Evolutionary conservation across 2,329 filamentous ascomycete genomes (phyloP), one percentile per base, ranked within the genome.

Genomic region (Talaromyces sp.): DNA sequence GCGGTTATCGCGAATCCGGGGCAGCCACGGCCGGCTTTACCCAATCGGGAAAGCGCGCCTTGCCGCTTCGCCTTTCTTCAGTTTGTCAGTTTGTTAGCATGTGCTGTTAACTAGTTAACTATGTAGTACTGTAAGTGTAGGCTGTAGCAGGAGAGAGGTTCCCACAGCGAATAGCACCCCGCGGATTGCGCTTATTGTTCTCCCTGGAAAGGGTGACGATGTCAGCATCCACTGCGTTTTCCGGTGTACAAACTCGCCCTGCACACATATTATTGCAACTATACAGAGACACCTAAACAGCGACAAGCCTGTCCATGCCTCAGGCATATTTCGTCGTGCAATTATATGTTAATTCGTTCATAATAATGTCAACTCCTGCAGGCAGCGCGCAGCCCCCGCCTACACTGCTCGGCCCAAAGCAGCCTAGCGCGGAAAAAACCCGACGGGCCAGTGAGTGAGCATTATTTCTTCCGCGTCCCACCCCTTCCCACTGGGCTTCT

Each of bases 401-500:
- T 17, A 47, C 19, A 47, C 3, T 22, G 22, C 19, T 11, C 25
- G 25, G 25, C 52, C 60, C 60, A 32, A 62, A 42, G 5, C 1
- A 28, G 60, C 7, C 60, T 62, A 62, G 60, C 57, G 52, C 52
- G 11, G 36, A 55, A 58, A 62, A 59, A 62, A 59, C 19, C 55
- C 25, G 58, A 58, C n/a, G 36, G 8, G 44, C 44, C 44, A 47
- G 44, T 47, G 8, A 47, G 19, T 11, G 44, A 19, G 56, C n/a
- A 51, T 49, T 56, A 60, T 51, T 60, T 61, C 57, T 27, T 53
- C 39, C 58, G 32, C 56, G 57, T 58, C 59, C 62, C 58, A 58
- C 58, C 54, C 54, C 39, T 28, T 55, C 65, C 56, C 62, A 53
- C 64, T 62, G 44, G 44, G 44, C 65, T 47, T n/a, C n/a, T 59